A percentile compares a stretch with the other conserved stretches of the same genome.
Evolutionary conservation across 2,329 filamentous ascomycete genomes (phyloP).

Genomic region (Ceratocystiopsis sp.): DNA sequence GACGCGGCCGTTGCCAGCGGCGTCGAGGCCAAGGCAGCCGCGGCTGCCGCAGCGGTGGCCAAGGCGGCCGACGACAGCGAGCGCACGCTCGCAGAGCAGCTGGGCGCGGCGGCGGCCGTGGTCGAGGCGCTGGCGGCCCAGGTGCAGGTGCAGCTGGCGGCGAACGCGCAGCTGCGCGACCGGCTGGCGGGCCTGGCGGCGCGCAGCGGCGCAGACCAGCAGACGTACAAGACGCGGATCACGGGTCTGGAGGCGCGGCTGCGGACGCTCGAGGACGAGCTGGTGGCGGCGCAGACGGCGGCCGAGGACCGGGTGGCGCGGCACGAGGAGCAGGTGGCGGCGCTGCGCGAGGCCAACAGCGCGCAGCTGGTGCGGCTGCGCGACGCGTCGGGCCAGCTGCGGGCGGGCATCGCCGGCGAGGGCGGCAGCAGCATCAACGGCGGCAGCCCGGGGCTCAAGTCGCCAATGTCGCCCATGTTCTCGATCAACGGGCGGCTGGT

Average conservation of each 20-base stretch:
- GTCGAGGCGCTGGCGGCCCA: constrained; percentile 61
- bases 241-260: constrained; percentile 68
- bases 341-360: constrained; percentile 61
- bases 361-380: constrained; percentile 61
- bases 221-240: constrained; percentile 64
- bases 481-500: constrained; percentile 17
- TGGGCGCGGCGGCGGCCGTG: constrained; percentile 55
- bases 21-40: constrained; percentile 34
- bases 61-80: constrained; percentile 36
- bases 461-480: constrained; percentile 46
- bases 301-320: constrained; percentile 70
- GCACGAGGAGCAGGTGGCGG: constrained; percentile 71
- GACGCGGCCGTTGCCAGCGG: constrained; percentile 54
- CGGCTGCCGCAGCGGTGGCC: constrained; percentile 26
- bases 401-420: constrained; percentile 12
- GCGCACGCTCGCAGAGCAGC: constrained; percentile 47
- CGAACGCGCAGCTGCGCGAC: constrained; percentile 56
- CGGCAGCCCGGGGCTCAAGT: constrained; percentile 22
- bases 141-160: constrained; percentile 64
- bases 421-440: constrained; percentile 14
- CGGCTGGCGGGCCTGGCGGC: constrained; percentile 65
- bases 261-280: constrained; percentile 64
- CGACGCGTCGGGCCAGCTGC: constrained; percentile 21
- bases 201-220: constrained; percentile 72
- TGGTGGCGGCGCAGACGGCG: constrained; percentile 66